Evolutionary conservation across 768 basidiomycete species (phyloP).

Genomic region (Tricholoma hemisulphureum): DNA sequence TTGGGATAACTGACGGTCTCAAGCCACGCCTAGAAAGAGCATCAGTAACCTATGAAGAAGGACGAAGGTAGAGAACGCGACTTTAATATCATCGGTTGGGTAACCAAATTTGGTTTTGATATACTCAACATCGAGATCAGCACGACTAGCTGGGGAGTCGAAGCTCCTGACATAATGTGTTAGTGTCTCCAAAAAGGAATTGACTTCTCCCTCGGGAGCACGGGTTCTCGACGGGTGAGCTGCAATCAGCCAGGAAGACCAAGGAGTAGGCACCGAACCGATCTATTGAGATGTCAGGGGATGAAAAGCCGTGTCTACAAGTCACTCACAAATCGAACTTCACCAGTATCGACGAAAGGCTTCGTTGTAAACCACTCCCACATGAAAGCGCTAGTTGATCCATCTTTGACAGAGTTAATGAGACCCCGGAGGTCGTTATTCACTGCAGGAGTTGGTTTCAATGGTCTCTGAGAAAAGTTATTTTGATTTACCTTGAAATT

Average conservation of each 20-base stretch:
- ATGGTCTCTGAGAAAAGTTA: neutral
- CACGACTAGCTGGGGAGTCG: conserved; percentile 55
- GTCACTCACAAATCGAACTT: conserved; percentile 75
- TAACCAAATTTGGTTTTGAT: conserved; percentile 81
- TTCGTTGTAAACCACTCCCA: conserved; percentile 89
- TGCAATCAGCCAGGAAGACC: conserved; percentile 96
- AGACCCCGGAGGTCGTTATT: conserved; percentile 81
- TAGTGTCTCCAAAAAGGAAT: conserved; percentile 61
- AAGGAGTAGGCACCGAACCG: conserved; percentile 85
- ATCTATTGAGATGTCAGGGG: conserved; percentile 45
- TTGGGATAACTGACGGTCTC: conserved; percentile 73
- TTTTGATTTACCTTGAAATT: conserved; percentile 61
- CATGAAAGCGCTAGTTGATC: conserved; percentile 87
- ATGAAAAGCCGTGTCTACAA: neutral
- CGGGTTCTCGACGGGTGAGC: conserved; percentile 69
- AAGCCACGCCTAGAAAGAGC: conserved; percentile 68
- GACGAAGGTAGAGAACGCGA: conserved; percentile 21
- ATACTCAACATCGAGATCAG: conserved; percentile 64
- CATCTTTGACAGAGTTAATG: conserved; percentile 84
- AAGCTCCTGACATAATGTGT: conserved; percentile 68
- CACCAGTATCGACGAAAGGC: conserved; percentile 73
- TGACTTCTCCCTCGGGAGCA: conserved; percentile 48
- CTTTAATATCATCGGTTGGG: conserved; percentile 76
- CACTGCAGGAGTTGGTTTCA: conserved; percentile 39
- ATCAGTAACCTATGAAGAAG: neutral